Evolutionary conservation across 805 yeast genomes (phyloP), one percentile per base, ranked within the genome.

Genomic region (Saccharomyces cerevisiae): DNA sequence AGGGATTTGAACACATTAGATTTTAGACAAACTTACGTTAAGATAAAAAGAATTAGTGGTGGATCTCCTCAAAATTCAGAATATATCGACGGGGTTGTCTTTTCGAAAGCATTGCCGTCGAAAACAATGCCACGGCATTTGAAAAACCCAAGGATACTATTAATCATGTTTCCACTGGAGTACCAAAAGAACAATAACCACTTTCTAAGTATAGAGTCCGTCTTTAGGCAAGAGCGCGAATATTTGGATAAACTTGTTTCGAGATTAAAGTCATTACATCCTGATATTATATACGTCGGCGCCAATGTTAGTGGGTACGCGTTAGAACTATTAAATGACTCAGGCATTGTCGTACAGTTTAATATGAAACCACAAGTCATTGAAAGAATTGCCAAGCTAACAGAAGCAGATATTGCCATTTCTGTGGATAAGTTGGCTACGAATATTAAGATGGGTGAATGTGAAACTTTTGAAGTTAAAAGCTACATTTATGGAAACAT

Each of bases 111-210:
- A 17, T 73, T 91, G 47, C 96, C 96, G 3, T 75, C 87, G 41
- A 88, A 85, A 63, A 68, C 79, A 1, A 95, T 94, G 99, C 80
- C 89, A 0, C 68, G 80, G 5, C 64, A 67, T 26, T 75, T 95
- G 6, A 62, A 66, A 0, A 76, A 80, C 51, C 98, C 99, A 0
- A 79, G 83, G 53, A 86, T 94, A 43, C 82, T 92, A 55, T 74
- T 95, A 17, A 77, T 94, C 5, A 84, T 90, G 76, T 94, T 94
- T 63, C 97, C 97, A 0, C 72, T 94, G 27, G 98, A 91, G 64
- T 94, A 89, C 60, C 75, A 83, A 55, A 82, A 85, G 56, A 83
- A 81, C 46, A 89, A 85, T 52, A 89, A 86, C 59, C 88, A 83
- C 57, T 85, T 89, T 55, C 82, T 89, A 69, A 87, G 96, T 64